Conservation (phyloP, 108 stramenopile genomes). For the Schizochytrium sp. region DNA sequence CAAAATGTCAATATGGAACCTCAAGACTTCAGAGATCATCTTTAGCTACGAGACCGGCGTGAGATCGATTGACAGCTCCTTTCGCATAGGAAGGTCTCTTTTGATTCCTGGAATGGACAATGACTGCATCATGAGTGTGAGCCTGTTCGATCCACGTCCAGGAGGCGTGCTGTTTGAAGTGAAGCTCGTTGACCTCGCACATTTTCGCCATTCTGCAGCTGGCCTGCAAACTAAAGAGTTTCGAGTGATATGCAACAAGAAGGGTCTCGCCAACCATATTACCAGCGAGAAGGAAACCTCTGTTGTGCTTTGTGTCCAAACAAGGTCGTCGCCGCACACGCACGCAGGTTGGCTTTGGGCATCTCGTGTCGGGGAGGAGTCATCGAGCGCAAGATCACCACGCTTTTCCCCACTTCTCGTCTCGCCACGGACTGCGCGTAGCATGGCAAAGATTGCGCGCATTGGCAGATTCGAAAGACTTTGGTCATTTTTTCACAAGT, state of each 20-base stretch:
- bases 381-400: not conserved
- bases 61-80: too few relatives aligned
- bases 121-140: not conserved
- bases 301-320: not conserved
- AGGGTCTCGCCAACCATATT: not conserved
- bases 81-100: not conserved
- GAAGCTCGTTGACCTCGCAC: not conserved
- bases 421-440: too few relatives aligned
- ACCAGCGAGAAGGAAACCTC: not conserved
- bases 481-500: too few relatives aligned
- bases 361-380: not conserved
- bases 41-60: not conserved
- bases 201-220: not conserved
- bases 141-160: not conserved
- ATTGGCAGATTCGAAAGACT: too few relatives aligned
- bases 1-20: not conserved
- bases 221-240: not conserved
- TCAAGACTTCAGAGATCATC: not conserved
- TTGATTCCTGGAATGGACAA: not conserved
- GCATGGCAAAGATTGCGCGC: too few relatives aligned
- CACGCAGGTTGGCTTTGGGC: constrained; percentile 1
- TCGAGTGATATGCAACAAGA: not conserved
- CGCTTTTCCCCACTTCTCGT: not conserved
- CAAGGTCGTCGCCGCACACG: not conserved
- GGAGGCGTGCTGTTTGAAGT: not conserved